Base-by-base conservation (phyloP, 2,329 filamentous ascomycete species). In the Colletotrichum zoysiae region DNA sequence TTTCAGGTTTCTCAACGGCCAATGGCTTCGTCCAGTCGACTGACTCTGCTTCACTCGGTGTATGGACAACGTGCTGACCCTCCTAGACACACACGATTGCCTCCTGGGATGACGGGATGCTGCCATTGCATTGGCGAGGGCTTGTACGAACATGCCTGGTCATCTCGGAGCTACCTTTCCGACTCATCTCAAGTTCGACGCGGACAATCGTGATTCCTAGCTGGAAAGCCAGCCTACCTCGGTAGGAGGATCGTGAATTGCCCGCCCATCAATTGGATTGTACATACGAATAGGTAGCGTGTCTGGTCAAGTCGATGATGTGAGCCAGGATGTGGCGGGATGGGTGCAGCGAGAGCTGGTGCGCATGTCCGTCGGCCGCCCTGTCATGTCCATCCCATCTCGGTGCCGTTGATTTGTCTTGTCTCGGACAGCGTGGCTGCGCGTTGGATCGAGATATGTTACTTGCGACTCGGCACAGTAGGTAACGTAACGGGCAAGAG, bases 251-350 rank as follows among this genome's bases (percentile, higher is more conserved):
- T 62, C 26, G 30, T 26, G 33, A 18, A 62, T 51, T 20, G n/a
- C 33, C 44, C 2, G 20, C 20, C 20, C 12, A 16, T 64, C 35
- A 60, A 55, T 66, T 53, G 35, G 46, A 18, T 16, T 23, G 7
- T 35, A 33, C 5, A 8, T 30, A 12, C 23, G 18, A 35, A n/a
- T n/a, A 26, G 26, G 26, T 26, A 46, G 26, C 35, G 23, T 51
- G 44, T 62, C 62, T 51, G 51, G 44, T 55, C 51, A 35, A 58
- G 35, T 44, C 26, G 58, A 50, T 67, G 63, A 70, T 70, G 56
- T 63, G 68, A 58, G 65, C 68, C 65, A 68, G 68, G 68, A 63
- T 71, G 26, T 59, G 65, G 35, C 59, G 46, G 59, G 33, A 62
- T 40, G 20, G 44, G n/a, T 9, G 59, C 46, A 40, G 59, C n/a